These are phyloP conservation scores for Populus simonii DNA, from an alignment of 345 rosid genomes.

Conservation along the genomic window DNA sequence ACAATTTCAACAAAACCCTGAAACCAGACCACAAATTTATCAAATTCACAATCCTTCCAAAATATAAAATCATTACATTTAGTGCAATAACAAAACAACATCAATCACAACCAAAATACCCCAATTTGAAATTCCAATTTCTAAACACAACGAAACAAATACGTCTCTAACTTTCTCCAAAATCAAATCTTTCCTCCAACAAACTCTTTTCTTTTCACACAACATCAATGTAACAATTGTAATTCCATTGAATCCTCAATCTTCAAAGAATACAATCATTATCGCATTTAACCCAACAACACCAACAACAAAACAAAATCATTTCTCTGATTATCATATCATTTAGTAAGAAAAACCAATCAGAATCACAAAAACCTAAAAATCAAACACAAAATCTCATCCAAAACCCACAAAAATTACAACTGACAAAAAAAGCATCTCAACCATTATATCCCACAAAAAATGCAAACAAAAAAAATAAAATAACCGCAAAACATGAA, in stretches of 20 bases:
- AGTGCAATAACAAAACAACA: not conserved
- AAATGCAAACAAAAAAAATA: not conserved
- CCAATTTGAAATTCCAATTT: not conserved
- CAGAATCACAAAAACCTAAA: not conserved
- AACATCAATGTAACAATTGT: not conserved
- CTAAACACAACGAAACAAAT: not conserved
- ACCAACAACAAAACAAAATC: not conserved
- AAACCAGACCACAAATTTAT: not conserved
- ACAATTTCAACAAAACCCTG: constrained; percentile 19
- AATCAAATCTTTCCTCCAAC: not conserved
- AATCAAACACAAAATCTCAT: not conserved
- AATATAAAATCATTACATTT: not conserved
- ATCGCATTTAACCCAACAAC: not conserved
- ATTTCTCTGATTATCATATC: no score
- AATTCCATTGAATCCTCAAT: not conserved
- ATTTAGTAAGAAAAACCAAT: no score
- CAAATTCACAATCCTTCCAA: not conserved
- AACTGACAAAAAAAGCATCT: not conserved
- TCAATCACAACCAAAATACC: no score
- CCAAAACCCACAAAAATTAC: no score
- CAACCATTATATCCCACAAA: not conserved
- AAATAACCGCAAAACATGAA: not conserved
- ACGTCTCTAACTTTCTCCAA: not conserved
- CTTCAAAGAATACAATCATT: not conserved
- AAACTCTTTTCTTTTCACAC: not conserved